phyloP scores from a whole-genome alignment of 192 early-diverging fungal species.

The Lobosporangium transversale region DNA sequence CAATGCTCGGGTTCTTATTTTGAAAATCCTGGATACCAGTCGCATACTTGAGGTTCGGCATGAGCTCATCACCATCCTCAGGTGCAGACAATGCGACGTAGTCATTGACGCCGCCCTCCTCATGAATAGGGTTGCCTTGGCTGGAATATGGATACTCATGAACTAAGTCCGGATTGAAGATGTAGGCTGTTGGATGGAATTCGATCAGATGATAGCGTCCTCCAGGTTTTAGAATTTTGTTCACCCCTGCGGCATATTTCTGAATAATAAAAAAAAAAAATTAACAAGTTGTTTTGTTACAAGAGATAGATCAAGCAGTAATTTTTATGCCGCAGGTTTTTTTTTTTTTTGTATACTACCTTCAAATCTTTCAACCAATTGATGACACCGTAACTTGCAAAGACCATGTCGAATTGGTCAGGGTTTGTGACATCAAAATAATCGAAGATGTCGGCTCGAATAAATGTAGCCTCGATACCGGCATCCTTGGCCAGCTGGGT shows the following conservation, averaged over 20 bases:
- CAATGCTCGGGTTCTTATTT: constrained; percentile 15
- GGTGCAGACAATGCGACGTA: constrained; percentile 24
- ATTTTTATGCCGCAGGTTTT: neutral
- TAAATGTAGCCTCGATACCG: constrained; percentile 29
- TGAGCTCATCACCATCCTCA: constrained; percentile 13
- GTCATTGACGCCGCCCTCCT: constrained; percentile 20
- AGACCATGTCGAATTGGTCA: constrained; percentile 40
- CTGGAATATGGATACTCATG: constrained; percentile 26
- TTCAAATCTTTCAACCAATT: constrained; percentile 31
- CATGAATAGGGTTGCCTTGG: constrained; percentile 8
- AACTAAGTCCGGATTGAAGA: constrained; percentile 25
- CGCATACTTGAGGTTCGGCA: constrained; percentile 30
- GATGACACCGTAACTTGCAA: constrained; percentile 41
- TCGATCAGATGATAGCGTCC: constrained; percentile 34
- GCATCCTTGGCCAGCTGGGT: constrained; percentile 30
- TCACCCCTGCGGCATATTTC: constrained; percentile 28
- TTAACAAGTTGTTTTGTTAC: neutral
- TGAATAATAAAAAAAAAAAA: neutral
- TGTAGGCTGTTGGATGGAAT: constrained; percentile 25
- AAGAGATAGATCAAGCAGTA: neutral
- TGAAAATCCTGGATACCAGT: constrained; percentile 27
- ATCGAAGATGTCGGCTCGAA: constrained; percentile 38
- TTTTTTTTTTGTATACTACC: constrained; percentile 7
- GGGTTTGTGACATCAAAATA: constrained; percentile 31
- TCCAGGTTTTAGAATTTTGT: constrained; percentile 32